These are phyloP conservation scores for Domatiomyces catenatus DNA, from an alignment of 2,329 filamentous ascomycete genomes.

Conservation along the genomic window DNA sequence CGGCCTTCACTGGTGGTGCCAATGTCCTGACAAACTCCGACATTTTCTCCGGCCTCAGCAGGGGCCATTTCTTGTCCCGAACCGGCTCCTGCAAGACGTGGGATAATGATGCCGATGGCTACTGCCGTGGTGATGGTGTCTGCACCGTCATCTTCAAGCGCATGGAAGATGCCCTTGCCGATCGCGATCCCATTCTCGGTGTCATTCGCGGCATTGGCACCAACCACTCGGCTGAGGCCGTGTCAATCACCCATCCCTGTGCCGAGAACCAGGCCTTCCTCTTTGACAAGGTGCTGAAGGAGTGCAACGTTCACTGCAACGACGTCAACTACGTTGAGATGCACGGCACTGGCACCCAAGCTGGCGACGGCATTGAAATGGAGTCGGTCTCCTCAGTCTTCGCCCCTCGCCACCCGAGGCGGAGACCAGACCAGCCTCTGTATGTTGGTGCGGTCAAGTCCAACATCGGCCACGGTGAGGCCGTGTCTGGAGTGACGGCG, in stretches of 20 bases:
- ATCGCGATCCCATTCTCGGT: slow-evolving; percentile 55
- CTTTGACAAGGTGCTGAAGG: slow-evolving; percentile 24
- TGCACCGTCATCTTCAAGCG: slow-evolving; percentile 64
- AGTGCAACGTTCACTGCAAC: slow-evolving; percentile 23
- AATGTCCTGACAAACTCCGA: slow-evolving; percentile 70
- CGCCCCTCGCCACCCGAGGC: slow-evolving; percentile 17
- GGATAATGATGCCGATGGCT: slow-evolving; percentile 65
- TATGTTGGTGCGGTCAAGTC: slow-evolving; percentile 23
- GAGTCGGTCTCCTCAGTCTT: slow-evolving; percentile 25
- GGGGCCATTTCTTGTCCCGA: slow-evolving; percentile 64
- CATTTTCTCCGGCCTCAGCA: slow-evolving; percentile 59
- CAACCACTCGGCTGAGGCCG: slow-evolving; percentile 49
- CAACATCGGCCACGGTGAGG: slow-evolving; percentile 33
- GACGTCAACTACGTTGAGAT: slow-evolving; percentile 27
- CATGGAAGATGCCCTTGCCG: slow-evolving; percentile 59
- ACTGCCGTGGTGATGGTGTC: slow-evolving; percentile 64
- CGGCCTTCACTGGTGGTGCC: slow-evolving; percentile 62
- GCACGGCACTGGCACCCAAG: slow-evolving; percentile 29
- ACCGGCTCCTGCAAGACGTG: slow-evolving; percentile 67
- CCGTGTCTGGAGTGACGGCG: slow-evolving; percentile 21
- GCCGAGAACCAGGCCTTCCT: slow-evolving; percentile 25
- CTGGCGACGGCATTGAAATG: slow-evolving; percentile 26
- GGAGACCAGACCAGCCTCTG: slow-evolving; percentile 21
- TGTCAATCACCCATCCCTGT: slow-evolving; percentile 30
- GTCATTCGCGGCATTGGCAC: slow-evolving; percentile 61